Evolutionary conservation across 352 stramenopile species (phyloP).

Genomic region (Pythium vanterpoolii): DNA sequence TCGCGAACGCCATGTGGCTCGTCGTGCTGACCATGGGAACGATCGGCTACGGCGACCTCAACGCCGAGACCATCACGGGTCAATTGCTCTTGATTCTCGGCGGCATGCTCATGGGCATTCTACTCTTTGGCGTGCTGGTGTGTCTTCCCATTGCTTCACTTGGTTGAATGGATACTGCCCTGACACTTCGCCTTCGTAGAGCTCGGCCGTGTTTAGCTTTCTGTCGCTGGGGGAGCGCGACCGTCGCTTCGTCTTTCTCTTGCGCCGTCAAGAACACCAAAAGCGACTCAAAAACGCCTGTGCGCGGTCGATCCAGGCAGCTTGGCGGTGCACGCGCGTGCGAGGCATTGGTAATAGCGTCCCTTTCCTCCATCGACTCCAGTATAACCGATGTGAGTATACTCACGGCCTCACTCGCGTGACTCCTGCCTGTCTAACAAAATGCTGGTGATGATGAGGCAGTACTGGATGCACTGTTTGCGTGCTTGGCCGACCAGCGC

Average conservation of each 20-base stretch:
- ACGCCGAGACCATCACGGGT: constrained; percentile 45
- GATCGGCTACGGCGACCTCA: constrained; percentile 70
- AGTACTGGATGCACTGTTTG: constrained; percentile 33
- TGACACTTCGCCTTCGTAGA: constrained; percentile 25
- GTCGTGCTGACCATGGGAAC: constrained; percentile 75
- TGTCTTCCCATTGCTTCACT: background rate
- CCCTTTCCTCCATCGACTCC: background rate
- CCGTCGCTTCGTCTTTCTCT: constrained; percentile 50
- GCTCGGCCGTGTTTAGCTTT: constrained; percentile 59
- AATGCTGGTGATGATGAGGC: background rate
- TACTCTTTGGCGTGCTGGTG: constrained; percentile 69
- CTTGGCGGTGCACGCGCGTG: constrained; percentile 31
- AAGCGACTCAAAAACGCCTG: constrained; percentile 40
- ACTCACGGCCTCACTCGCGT: too few relatives aligned
- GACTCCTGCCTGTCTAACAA: too few relatives aligned
- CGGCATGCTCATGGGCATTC: constrained; percentile 65
- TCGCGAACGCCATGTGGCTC: constrained; percentile 64
- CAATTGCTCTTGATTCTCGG: constrained; percentile 60
- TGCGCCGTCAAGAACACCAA: constrained; percentile 44
- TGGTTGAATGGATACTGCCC: background rate
- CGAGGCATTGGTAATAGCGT: background rate
- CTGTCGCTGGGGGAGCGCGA: constrained; percentile 55
- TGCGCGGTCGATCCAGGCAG: constrained; percentile 56
- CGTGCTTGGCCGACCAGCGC: constrained; percentile 38
- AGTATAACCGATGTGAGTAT: constrained; percentile 3